Evolutionary conservation across 169 alveolate genomes (phyloP), one percentile per base, ranked within the genome.

Genomic region (Cyclospora cayetanensis): DNA sequence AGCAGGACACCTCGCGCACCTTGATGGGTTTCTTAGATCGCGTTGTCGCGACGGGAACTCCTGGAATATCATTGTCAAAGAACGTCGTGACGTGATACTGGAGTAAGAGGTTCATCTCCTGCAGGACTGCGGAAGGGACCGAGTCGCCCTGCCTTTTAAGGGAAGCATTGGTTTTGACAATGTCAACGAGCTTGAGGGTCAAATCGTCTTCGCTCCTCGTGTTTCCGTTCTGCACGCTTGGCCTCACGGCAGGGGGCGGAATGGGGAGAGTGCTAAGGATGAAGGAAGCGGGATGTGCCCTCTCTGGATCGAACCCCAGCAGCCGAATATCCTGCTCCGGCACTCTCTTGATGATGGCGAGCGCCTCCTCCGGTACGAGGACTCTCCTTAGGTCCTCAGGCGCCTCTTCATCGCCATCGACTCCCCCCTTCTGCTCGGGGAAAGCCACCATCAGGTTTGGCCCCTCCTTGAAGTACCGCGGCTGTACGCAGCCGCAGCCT

Each of bases 191-290:
- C 94, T 98, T 98, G 88, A 97, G 95, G 63, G 99, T 99, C 85
- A 99, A 95, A 94, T 99, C 99, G 92, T 99, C 99, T 93, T 99
- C 99, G 87, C 99, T 95, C 91, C 99, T 95, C 80, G 97, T 97
- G 70, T 97, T 82, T 39, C 99, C 99, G 88, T 95, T 97, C 39
- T 96, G 97, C 29, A 98, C 99, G 41, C 98, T 98, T 31, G 99
- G 99, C 87, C 99, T 94, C 22, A 99, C 99, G 70, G 99, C 97
- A 0, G 99, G 99, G 0, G 99, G 99, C 79, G 99, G 99, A 3
- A 99, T 99, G 4, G 99, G 99, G 46, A 99, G 93, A 41, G 95
- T 97, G 85, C 98, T 97, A 55, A 98, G 97, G 5, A 99, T 98
- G 97, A 99, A 95, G 97, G 99, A 98, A 22, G 98, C 96, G 2